Evolutionary conservation across 176 grass and related monocot genomes (phyloP).

Genomic region (Dendrocalamus sinicus): DNA sequence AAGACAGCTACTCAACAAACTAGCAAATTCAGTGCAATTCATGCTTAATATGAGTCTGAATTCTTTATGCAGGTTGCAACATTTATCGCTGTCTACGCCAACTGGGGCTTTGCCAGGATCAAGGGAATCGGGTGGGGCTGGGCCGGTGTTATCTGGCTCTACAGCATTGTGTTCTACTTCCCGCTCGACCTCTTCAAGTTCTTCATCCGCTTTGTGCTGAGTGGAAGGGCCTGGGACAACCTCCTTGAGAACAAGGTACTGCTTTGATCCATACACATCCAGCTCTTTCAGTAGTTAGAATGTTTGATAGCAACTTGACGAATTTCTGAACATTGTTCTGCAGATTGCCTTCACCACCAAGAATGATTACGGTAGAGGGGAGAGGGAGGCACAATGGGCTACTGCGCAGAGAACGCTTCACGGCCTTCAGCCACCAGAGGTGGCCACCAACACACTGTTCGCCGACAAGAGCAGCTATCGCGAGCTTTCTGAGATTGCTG

Average conservation of each 20-base stretch:
- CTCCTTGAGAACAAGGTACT: slow-evolving; percentile 90
- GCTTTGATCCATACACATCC: not conserved
- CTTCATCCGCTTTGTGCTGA: slow-evolving; percentile 86
- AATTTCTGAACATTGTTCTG: not conserved
- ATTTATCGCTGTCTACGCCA: slow-evolving; percentile 83
- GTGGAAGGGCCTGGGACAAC: slow-evolving; percentile 91
- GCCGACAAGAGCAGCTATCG: slow-evolving; percentile 93
- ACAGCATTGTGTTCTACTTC: slow-evolving; percentile 87
- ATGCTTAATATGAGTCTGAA: not conserved
- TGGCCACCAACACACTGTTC: slow-evolving; percentile 49
- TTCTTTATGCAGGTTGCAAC: slow-evolving; percentile 69
- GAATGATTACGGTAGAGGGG: slow-evolving; percentile 87
- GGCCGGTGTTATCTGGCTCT: slow-evolving; percentile 97
- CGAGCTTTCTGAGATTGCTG: slow-evolving; percentile 96
- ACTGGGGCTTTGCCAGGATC: slow-evolving; percentile 93
- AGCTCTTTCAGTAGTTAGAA: not conserved
- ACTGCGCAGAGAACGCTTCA: slow-evolving; percentile 94
- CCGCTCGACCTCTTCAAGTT: slow-evolving; percentile 90
- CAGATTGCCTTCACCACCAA: slow-evolving; percentile 97
- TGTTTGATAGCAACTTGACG: not conserved
- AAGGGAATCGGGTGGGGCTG: slow-evolving; percentile 95
- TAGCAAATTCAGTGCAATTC: not conserved
- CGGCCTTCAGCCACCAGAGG: slow-evolving; percentile 82
- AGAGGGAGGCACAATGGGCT: slow-evolving; percentile 97
- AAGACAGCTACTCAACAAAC: not conserved